A percentile compares a stretch with the other conserved stretches of the same genome.
phyloP scores from a whole-genome alignment of 1,139 yeast genomes.

The Saccharomyces pastorianus region DNA sequence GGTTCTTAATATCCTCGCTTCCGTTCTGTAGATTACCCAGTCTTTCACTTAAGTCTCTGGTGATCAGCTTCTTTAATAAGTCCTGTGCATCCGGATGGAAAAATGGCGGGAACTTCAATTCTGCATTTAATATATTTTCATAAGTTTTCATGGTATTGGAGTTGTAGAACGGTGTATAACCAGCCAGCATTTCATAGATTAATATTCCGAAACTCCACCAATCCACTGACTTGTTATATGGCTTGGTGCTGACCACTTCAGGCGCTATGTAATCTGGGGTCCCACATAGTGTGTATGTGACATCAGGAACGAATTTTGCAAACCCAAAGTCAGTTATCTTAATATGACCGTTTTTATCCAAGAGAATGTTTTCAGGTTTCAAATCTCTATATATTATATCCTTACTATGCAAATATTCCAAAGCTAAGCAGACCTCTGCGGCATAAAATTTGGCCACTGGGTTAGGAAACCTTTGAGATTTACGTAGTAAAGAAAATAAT shows the following conservation, averaged over 20 bases:
- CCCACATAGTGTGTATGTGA: slow-evolving; percentile 92
- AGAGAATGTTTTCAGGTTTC: slow-evolving; percentile 88
- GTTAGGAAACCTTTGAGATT: slow-evolving; percentile 87
- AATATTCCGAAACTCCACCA: slow-evolving; percentile 98
- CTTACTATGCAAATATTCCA: slow-evolving; percentile 83
- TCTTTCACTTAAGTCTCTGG: slow-evolving; percentile 80
- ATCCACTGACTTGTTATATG: slow-evolving; percentile 92
- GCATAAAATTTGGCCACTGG: slow-evolving; percentile 97
- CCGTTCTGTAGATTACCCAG: slow-evolving; percentile 89
- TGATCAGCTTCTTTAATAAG: slow-evolving; percentile 67
- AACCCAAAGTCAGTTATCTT: slow-evolving; percentile 93
- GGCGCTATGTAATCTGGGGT: slow-evolving; percentile 98
- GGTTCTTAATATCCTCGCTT: slow-evolving; percentile 77
- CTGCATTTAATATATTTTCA: slow-evolving; percentile 83
- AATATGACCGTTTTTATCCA: slow-evolving; percentile 89
- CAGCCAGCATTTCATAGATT: slow-evolving; percentile 92
- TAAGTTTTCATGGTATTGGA: slow-evolving; percentile 95
- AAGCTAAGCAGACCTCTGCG: slow-evolving; percentile 86
- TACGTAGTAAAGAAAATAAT: slow-evolving; percentile 74
- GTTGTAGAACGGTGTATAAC: slow-evolving; percentile 96
- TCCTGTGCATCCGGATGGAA: slow-evolving; percentile 82
- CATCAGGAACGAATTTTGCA: slow-evolving; percentile 90
- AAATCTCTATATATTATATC: slow-evolving; percentile 90
- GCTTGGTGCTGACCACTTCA: slow-evolving; percentile 91
- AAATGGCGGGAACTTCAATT: slow-evolving; percentile 77